Base-by-base conservation (phyloP, 2,329 filamentous ascomycete genomes). In the Cercospora sp. region DNA sequence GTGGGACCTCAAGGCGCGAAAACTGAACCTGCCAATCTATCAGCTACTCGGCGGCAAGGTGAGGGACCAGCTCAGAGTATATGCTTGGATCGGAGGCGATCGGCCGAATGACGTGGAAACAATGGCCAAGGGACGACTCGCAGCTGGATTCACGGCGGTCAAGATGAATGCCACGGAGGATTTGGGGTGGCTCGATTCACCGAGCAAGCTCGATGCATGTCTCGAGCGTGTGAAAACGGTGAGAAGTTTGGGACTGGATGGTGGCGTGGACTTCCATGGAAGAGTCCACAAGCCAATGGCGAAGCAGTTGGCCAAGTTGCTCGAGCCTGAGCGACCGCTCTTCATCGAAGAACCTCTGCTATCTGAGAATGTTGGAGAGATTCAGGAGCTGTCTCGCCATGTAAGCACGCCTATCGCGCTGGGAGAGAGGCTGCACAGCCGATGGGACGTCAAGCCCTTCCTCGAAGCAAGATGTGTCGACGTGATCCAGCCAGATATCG, bases 111-210 rank as follows among this genome's bases (percentile, higher is more conserved):
- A 92, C 72, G 86, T 93, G 1, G 86, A 88, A 73, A 75, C 28
- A 4, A 75, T 74, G 33, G 76, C 76, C 28, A 83, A 86, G 73
- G 83, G 82, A 5, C 83, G 88, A 4, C 83, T 85, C 71, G 80
- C 82, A 12, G 88, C 91, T 76, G 89, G 89, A 0, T 89, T 91
- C 75, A 87, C 81, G 3, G 83, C 86, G 2, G 85, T 93, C 64
- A 93, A 93, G 76, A 93, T 93, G 91, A 93, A 93, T 75, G 91
- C 86, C 8, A 93, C 90, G 0, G 89, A 90, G 74, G 91, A 93
- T 69, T 78, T 93, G 1, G 89, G 87, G 70, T 93, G 90, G 90
- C 83, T 94, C 0, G 91, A 93, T 78, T 90, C 90, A 0, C 91
- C 91, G 0, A 82, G 84, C 0, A 83, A 84, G 0, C 82, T 94